These are phyloP conservation scores for Amylocarpus encephaloides DNA, from an alignment of 2,329 filamentous ascomycete species.

Conservation along the genomic window DNA sequence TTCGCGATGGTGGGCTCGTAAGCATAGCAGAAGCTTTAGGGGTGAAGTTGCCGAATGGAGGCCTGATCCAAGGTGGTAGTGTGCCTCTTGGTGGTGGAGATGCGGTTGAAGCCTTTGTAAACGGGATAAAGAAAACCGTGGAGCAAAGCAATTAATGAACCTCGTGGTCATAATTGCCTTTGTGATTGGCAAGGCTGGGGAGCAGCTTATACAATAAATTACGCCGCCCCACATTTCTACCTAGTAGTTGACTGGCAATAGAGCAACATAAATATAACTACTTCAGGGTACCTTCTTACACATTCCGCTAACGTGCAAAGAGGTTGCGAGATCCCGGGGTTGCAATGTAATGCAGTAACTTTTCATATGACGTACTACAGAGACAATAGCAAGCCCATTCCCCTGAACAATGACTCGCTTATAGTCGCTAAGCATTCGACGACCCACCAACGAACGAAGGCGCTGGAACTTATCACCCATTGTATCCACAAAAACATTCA, in stretches of 20 bases:
- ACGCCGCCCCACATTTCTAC: too few species aligned
- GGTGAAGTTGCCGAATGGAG: slow-evolving; percentile 77
- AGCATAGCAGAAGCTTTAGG: slow-evolving; percentile 82
- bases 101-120: slow-evolving; percentile 84
- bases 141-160: slow-evolving; percentile 42
- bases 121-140: slow-evolving; percentile 77
- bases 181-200: too few species aligned
- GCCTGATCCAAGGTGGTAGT: slow-evolving; percentile 67
- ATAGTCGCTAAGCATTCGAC: not conserved
- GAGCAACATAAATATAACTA: too few species aligned
- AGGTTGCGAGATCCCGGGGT: too few species aligned
- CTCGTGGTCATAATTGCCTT: not conserved
- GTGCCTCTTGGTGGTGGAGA: slow-evolving; percentile 84
- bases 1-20: slow-evolving; percentile 84
- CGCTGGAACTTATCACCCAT: too few species aligned
- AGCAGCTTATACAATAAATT: too few species aligned
- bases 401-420: not conserved
- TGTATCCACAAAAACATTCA: not conserved
- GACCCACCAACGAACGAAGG: not conserved
- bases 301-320: too few species aligned
- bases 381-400: slow-evolving; percentile 1
- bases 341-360: too few species aligned
- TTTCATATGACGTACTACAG: not conserved
- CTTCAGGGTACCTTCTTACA: too few species aligned
- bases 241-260: too few species aligned